These are phyloP conservation scores for Cornus controversa DNA, from an alignment of 148 eudicot species.

Conservation along the genomic window DNA sequence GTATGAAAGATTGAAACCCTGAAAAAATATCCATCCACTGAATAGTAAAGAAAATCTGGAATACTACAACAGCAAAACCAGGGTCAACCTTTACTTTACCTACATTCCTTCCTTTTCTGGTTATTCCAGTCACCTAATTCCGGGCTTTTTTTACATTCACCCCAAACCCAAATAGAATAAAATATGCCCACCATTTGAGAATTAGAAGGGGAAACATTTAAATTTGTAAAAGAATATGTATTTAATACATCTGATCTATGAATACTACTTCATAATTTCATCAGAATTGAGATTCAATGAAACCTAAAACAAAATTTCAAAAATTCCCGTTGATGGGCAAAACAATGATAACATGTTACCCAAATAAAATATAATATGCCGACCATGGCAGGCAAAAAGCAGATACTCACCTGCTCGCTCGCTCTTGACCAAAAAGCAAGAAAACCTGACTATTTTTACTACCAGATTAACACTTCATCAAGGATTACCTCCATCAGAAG, in stretches of 20 bases:
- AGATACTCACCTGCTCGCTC: constrained; percentile 10
- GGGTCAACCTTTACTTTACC: too few relatives aligned
- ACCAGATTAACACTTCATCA: not conserved
- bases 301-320: not conserved
- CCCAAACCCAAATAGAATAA: too few relatives aligned
- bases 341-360: constrained; percentile 16
- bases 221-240: not conserved
- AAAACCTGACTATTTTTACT: not conserved
- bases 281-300: not conserved
- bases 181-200: too few relatives aligned
- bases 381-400: not conserved
- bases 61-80: too few relatives aligned
- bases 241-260: not conserved
- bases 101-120: too few relatives aligned
- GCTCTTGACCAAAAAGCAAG: not conserved
- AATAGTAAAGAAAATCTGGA: too few relatives aligned
- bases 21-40: too few relatives aligned
- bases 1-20: too few relatives aligned
- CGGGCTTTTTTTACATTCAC: too few relatives aligned
- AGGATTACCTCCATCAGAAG: constrained; percentile 22
- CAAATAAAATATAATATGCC: not conserved
- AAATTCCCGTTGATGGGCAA: constrained; percentile 23
- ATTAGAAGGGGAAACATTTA: too few relatives aligned
- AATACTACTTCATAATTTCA: not conserved
- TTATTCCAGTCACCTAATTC: too few relatives aligned